Evolutionary conservation across 139 green algal species (phyloP).

Genomic region (Limnomonas spitsbergensis): DNA sequence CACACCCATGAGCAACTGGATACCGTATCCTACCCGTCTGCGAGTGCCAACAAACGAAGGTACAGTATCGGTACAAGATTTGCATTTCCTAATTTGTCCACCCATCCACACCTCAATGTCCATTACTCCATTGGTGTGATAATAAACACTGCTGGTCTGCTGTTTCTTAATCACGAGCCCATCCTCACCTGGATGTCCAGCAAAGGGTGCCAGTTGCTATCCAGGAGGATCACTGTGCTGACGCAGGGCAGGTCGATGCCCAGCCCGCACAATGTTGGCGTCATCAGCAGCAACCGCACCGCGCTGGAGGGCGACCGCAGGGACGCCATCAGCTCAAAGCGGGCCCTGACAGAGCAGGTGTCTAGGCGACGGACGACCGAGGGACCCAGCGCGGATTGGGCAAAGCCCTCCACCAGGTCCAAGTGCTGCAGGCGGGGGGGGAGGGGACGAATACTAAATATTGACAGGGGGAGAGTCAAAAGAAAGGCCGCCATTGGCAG

Average conservation of each 20-base stretch:
- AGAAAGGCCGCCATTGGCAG: too few relatives aligned
- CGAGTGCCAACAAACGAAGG: too few relatives aligned
- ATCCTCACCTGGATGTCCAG: slow-evolving; percentile 55
- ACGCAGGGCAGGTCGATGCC: slow-evolving; percentile 66
- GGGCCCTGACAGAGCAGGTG: slow-evolving; percentile 34
- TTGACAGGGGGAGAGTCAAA: not conserved
- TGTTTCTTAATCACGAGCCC: not conserved
- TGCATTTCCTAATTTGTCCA: too few relatives aligned
- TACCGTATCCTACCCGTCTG: too few relatives aligned
- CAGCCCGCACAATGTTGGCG: slow-evolving; percentile 43
- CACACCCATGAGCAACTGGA: too few relatives aligned
- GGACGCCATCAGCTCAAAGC: slow-evolving; percentile 44
- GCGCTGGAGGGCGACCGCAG: slow-evolving; percentile 43
- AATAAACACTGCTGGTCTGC: not conserved
- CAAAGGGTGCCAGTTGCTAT: slow-evolving; percentile 72
- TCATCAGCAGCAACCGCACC: slow-evolving; percentile 16
- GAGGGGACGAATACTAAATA: not conserved
- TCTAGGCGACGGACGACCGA: slow-evolving; percentile 48
- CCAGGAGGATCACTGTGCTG: slow-evolving; percentile 56
- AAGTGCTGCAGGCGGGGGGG: slow-evolving; percentile 33
- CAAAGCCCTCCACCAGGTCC: slow-evolving; percentile 53
- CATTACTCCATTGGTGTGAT: too few relatives aligned
- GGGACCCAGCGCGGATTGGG: slow-evolving; percentile 31
- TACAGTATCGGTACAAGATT: too few relatives aligned
- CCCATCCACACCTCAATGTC: too few relatives aligned